These are phyloP conservation scores for Lagenaria siceraria DNA, from an alignment of 306 rosid genomes.

Conservation along the genomic window DNA sequence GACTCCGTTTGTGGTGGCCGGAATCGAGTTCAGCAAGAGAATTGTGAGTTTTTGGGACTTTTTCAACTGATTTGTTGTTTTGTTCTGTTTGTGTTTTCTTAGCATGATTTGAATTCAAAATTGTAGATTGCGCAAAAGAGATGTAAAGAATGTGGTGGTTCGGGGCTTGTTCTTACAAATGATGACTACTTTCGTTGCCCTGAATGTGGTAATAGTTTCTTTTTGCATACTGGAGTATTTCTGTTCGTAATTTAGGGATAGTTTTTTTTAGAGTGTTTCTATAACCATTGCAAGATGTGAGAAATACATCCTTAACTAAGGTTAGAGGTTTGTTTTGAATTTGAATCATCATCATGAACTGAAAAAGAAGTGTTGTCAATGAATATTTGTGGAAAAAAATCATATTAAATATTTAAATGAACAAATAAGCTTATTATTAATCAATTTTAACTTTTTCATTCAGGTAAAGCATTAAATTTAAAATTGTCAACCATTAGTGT, in stretches of 20 bases:
- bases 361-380: too few species aligned
- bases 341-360: too few species aligned
- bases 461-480: neutral
- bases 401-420: too few species aligned
- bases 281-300: too few species aligned
- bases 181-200: constrained; percentile 59
- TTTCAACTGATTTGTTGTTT: neutral
- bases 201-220: constrained; percentile 40
- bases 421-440: neutral
- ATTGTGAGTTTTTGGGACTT: constrained; percentile 38
- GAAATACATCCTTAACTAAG: too few species aligned
- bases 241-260: too few species aligned
- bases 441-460: neutral
- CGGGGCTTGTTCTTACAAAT: constrained; percentile 61
- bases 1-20: constrained; percentile 86
- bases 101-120: neutral
- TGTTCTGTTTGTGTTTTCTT: neutral
- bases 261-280: too few species aligned
- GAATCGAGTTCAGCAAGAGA: constrained; percentile 80
- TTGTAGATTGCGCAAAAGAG: constrained; percentile 55
- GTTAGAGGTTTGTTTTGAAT: too few species aligned
- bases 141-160: constrained; percentile 73
- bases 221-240: neutral
- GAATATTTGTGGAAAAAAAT: too few species aligned
- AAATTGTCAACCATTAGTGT: neutral